Evolutionary conservation across 306 rosid genomes (phyloP), one percentile per base, ranked within the genome.

Genomic region (Vigna angularis): DNA sequence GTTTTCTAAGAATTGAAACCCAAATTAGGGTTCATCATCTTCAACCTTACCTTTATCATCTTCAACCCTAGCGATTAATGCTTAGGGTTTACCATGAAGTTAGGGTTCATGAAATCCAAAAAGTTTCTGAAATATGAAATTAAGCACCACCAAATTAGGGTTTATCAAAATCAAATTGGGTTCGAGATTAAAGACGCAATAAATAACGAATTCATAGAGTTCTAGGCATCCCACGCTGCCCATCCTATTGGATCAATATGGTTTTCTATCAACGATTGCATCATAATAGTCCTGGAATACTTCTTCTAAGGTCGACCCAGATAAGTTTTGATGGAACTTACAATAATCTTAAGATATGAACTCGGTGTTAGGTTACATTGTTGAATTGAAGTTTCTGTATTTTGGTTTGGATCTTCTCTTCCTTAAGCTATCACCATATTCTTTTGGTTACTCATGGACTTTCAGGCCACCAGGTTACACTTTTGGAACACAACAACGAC

Each of bases 361-460:
- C 92, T 91, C 0, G 97, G 84, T 1, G 20, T 51, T 4, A 86
- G 14, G 2, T 83, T 16, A 7, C 90, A 91, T 9, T 64, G 85
- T 45, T 88, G 92, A 30, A 91, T 84, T 0, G 93, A 89, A 36
- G 85, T 87, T 0, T 88, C 93, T 0, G 93, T 87, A 84, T 78
- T 75, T 5, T 87, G 96, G 76, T 84, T 87, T 11, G 90, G 93
- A 68, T 89, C 89, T 0, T 0, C 38, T 7, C 91, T 85, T 3
- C 93, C 88, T 86, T 91, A 93, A 47, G 93, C 91, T 0, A 89
- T 89, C 5, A 87, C 83, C 93, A 87, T 87, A 83, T 91, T 89
- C 0, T 79, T 69, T 9, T 89, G 91, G 4, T 79, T 83, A n/a
- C 9, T 67, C 89, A 81, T 57, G 77, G 91, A 88, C 70, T 83